Evolutionary conservation across 139 green algal genomes (phyloP).

Genomic region (Desmodesmus armatus): DNA sequence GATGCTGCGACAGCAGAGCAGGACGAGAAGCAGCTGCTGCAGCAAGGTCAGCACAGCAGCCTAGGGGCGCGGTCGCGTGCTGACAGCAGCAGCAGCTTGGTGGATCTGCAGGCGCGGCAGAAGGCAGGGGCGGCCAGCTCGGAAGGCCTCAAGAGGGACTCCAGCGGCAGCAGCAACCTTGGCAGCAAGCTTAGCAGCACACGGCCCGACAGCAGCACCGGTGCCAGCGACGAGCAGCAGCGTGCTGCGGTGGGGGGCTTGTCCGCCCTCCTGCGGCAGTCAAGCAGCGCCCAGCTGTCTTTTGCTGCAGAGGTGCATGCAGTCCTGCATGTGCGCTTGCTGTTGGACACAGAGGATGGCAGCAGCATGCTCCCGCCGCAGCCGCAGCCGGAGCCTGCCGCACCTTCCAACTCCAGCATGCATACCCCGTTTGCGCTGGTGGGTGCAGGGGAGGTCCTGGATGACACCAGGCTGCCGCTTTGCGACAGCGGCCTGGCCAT

Average conservation of each 20-base stretch:
- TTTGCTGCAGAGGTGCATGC: slow-evolving; percentile 16
- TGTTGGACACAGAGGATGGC: too few relatives aligned
- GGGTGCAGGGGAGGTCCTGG: too few relatives aligned
- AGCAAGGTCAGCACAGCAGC: neutral
- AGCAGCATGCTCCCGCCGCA: neutral
- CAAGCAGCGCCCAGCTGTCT: neutral
- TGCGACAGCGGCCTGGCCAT: neutral
- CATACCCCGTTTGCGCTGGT: too few relatives aligned
- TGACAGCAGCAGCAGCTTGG: neutral
- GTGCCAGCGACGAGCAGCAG: neutral
- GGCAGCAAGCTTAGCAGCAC: too few relatives aligned
- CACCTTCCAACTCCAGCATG: too few relatives aligned
- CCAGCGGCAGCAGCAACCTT: slow-evolving; percentile 10
- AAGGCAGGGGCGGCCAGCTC: too few relatives aligned
- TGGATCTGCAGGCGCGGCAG: too few relatives aligned
- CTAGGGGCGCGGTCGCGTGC: neutral
- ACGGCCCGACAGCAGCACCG: neutral
- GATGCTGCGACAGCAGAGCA: too few relatives aligned
- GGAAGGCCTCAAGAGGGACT: neutral
- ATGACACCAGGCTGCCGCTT: neutral
- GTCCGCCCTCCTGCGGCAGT: neutral
- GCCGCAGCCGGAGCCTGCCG: too few relatives aligned
- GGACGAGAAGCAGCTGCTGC: neutral
- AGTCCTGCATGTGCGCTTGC: slow-evolving; percentile 37
- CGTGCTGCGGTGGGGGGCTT: neutral